Base-by-base conservation (phyloP, 352 stramenopile species). In the Aphanomyces cochlioides region DNA sequence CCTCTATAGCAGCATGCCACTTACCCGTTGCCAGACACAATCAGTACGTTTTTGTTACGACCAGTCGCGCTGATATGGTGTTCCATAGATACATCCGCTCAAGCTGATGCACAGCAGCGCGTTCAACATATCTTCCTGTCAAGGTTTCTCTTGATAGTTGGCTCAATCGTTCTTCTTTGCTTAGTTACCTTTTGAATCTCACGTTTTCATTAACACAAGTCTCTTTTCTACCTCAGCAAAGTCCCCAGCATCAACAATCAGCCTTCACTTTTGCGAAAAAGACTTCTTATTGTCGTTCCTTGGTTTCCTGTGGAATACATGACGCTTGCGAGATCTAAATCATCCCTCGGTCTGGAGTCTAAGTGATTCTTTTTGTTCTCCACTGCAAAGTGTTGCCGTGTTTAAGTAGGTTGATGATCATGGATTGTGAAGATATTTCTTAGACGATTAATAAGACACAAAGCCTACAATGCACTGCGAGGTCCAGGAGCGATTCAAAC, bases 91-190 rank as follows among this genome's bases (percentile, higher is more conserved):
- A 80, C 77, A 36, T 65, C 87, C 10, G 81, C 79, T 47, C 70
- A 79, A n/a, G 75, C 81, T 40, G 83, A 90, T 59, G 69, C 67
- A 7, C 80, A 72, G 13, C 83, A 90, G 77, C 83, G 88, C 56
- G 80, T 88, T 77, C 83, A 90, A 60, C 83, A 90, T 58, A 77
- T 80, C 7, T 89, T 90, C 61, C 74, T 92, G 47, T 90, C 83
- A n/a, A 82, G 83, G 36, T 72, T 89, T 69, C 76, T 92, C 58
- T 64, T 92, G 47, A 76, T 90, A 37, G 72, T 90, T 53, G 85
- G 85, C 69, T 90, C 79, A 45, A 77, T 90, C 45, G 83, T 90
- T 28, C 79, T 92, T 53, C 72, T 92, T 13, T 89, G 82, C 57
- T 78, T 92, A 39, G 78, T 90, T 59, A 79, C 77, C 7, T 90